Evolutionary conservation across 805 yeast genomes (phyloP).

Genomic region (Kuraishia ogatae): DNA sequence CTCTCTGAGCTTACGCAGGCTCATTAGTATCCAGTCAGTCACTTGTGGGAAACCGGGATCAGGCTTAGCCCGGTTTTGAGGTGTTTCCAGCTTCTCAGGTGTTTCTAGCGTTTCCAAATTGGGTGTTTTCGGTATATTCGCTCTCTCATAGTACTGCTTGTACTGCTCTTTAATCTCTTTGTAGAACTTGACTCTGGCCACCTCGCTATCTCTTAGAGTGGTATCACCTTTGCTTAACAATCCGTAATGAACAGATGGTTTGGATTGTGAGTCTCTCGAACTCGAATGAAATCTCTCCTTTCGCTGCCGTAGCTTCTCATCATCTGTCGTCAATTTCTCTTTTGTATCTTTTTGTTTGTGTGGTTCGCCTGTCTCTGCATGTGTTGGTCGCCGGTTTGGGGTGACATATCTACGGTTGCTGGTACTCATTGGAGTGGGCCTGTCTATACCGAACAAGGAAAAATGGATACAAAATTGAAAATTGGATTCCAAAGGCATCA

Average conservation of each 20-base stretch:
- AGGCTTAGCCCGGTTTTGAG: neutral
- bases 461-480: too few relatives aligned
- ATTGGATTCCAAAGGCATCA: too few relatives aligned
- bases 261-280: neutral
- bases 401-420: neutral
- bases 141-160: neutral
- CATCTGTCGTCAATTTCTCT: neutral
- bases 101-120: too few relatives aligned
- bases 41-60: neutral
- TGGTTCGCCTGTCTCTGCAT: neutral
- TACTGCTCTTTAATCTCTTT: neutral
- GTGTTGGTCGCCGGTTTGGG: neutral
- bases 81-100: neutral
- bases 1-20: slow-evolving; percentile 45
- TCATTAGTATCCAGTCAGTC: slow-evolving; percentile 25
- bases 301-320: neutral
- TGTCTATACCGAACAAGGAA: too few relatives aligned
- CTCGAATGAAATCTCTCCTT: neutral
- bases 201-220: slow-evolving; percentile 1
- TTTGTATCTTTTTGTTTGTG: neutral
- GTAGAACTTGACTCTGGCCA: neutral
- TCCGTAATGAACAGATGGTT: neutral
- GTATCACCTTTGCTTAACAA: neutral
- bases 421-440: too few relatives aligned
- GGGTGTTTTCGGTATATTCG: neutral